Percentiles rank a stretch among this genome's conserved stretches.
phyloP scores from a whole-genome alignment of 805 yeast species.

The Starmera caribaea region DNA sequence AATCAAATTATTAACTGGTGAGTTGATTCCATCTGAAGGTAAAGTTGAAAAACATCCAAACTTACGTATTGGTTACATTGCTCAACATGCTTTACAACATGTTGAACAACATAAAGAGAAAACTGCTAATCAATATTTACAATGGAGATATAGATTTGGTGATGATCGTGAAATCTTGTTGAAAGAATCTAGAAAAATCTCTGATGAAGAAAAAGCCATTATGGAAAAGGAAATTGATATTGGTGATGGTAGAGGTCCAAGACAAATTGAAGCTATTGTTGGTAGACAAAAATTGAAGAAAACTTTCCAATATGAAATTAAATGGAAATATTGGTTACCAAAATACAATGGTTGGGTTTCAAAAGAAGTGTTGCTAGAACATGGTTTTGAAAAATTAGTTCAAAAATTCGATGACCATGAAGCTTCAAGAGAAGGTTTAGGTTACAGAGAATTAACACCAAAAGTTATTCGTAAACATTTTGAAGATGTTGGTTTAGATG shows the following conservation, averaged over 20 bases:
- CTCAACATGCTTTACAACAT: conserved; percentile 96
- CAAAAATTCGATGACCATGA: conserved; percentile 98
- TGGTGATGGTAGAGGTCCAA: conserved; percentile 80
- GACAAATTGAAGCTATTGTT: conserved; percentile 87
- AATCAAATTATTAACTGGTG: conserved; percentile 89
- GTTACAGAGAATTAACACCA: conserved; percentile 91
- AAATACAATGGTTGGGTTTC: conserved; percentile 92
- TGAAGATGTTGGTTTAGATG: conserved; percentile 94
- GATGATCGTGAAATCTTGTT: conserved; percentile 94
- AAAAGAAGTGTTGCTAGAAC: conserved; percentile 67
- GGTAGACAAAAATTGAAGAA: conserved; percentile 97
- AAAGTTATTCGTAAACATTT: conserved; percentile 92
- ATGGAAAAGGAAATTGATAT: conserved; percentile 73
- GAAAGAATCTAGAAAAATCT: conserved; percentile 85
- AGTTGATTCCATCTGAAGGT: conserved; percentile 77
- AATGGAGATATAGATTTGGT: conserved; percentile 97
- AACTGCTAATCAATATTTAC: conserved; percentile 95
- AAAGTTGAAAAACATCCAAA: conserved; percentile 96
- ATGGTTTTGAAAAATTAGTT: conserved; percentile 84
- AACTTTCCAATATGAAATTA: conserved; percentile 92
- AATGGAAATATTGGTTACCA: conserved; percentile 90
- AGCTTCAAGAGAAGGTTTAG: conserved; percentile 98
- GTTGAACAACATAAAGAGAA: conserved; percentile 96
- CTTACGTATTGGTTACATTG: conserved; percentile 95
- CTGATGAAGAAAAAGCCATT: conserved; percentile 67